Percentiles rank a stretch among this genome's conserved stretches.
Conservation (phyloP, 177 flowering plant species). For the Vitis hybrid region DNA sequence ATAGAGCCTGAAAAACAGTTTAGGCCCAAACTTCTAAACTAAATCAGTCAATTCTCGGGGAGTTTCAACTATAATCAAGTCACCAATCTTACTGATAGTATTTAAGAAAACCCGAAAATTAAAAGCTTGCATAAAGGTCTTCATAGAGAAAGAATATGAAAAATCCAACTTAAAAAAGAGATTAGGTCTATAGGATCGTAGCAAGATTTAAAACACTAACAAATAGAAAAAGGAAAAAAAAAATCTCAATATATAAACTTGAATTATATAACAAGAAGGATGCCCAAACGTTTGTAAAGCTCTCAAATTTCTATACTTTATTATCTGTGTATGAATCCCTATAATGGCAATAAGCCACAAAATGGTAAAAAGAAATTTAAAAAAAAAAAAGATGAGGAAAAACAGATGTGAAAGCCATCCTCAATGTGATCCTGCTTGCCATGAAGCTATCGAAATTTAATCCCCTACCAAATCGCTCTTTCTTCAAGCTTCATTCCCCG, state of each 20-base stretch:
- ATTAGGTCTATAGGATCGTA: too few species aligned
- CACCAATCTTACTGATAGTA: too few species aligned
- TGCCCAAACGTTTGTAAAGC: slow-evolving; percentile 1
- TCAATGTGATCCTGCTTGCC: slow-evolving; percentile 2
- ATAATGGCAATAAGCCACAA: slow-evolving; percentile 13
- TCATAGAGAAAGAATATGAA: too few species aligned
- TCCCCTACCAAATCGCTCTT: background rate
- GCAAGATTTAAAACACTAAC: too few species aligned
- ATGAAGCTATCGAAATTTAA: background rate
- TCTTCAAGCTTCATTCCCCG: slow-evolving; percentile 7
- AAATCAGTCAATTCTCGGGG: too few species aligned
- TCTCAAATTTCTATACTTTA: slow-evolving; percentile 8
- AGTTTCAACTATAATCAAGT: too few species aligned
- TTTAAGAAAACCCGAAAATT: too few species aligned
- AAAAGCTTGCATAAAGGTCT: too few species aligned
- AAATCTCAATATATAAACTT: background rate
- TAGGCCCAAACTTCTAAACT: too few species aligned
- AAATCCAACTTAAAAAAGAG: too few species aligned
- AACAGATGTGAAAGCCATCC: background rate
- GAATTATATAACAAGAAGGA: slow-evolving; percentile 1
- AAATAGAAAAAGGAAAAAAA: background rate
- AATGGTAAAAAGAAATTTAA: background rate
- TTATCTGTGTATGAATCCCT: slow-evolving; percentile 16
- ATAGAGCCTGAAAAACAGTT: too few species aligned
- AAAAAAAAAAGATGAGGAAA: background rate